Percentiles rank a stretch among this genome's conserved stretches.
Evolutionary conservation across 2,329 filamentous ascomycete genomes (phyloP).

Genomic region (Epichloe amarillans): DNA sequence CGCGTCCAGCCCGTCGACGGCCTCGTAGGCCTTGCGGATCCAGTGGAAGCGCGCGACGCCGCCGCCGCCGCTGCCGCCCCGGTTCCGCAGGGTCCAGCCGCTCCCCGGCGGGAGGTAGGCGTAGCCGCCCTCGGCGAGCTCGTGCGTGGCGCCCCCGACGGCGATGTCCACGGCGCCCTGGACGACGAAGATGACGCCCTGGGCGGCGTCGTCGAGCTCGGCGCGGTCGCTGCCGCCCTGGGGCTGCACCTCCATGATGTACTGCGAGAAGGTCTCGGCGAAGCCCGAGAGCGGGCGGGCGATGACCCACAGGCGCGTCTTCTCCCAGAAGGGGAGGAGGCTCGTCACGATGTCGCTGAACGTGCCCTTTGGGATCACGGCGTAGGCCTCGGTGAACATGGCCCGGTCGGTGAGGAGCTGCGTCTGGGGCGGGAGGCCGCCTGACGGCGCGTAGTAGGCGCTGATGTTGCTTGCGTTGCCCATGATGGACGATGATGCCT

Average conservation of each 20-base stretch:
- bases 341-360: constrained; percentile 6
- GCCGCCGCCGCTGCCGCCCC: too few relatives aligned
- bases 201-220: neutral
- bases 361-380: constrained; percentile 5
- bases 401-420: constrained; percentile 5
- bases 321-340: constrained; percentile 4
- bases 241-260: constrained; percentile 5
- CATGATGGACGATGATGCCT: neutral
- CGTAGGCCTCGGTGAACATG: constrained; percentile 6
- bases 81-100: constrained; percentile 1
- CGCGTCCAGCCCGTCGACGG: neutral
- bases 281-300: constrained; percentile 5
- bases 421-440: constrained; percentile 5
- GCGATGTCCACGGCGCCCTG: neutral
- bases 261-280: constrained; percentile 6
- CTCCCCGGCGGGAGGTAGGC: constrained; percentile 1
- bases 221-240: constrained; percentile 2
- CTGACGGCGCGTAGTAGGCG: constrained; percentile 3
- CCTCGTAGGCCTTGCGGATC: constrained; percentile 5
- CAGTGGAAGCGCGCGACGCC: constrained; percentile 4
- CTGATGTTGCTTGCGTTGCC: neutral
- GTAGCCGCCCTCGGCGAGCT: constrained; percentile 2
- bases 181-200: constrained; percentile 5
- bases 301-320: constrained; percentile 5
- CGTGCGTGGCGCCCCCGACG: neutral